phyloP scores from a whole-genome alignment of 2,329 filamentous ascomycete genomes.

The Alternaria sp. region DNA sequence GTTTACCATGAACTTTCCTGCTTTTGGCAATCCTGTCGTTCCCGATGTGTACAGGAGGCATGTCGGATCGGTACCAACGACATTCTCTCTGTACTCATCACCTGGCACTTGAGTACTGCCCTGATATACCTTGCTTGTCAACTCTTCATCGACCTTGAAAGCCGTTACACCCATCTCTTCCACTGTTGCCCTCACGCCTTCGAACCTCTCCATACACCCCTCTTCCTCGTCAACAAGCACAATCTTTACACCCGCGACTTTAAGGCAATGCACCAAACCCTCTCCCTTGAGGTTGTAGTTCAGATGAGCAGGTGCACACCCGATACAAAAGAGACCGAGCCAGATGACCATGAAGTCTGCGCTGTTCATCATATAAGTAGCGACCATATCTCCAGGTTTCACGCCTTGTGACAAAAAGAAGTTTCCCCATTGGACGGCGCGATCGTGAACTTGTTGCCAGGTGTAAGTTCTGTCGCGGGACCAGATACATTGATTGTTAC shows the following conservation, averaged over 20 bases:
- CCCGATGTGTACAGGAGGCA: constrained; percentile 77
- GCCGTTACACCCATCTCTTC: constrained; percentile 33
- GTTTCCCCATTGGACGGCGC: constrained; percentile 40
- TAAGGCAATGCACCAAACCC: constrained; percentile 70
- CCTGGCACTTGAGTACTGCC: constrained; percentile 52
- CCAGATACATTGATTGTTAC: constrained; percentile 68
- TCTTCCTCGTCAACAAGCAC: constrained; percentile 66
- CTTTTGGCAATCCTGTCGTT: constrained; percentile 76
- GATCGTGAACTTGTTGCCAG: constrained; percentile 41
- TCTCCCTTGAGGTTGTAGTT: constrained; percentile 72
- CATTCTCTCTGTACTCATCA: constrained; percentile 62
- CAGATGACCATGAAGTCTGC: constrained; percentile 72
- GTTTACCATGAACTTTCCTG: constrained; percentile 37
- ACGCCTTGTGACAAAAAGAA: constrained; percentile 60
- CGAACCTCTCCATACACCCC: constrained; percentile 33
- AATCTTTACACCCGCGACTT: constrained; percentile 62
- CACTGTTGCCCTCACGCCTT: constrained; percentile 19
- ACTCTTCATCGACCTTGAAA: constrained; percentile 23
- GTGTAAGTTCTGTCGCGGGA: constrained; percentile 62
- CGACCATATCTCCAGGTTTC: constrained; percentile 68
- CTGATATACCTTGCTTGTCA: constrained; percentile 32
- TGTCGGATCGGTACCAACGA: constrained; percentile 62
- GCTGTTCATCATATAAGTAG: constrained; percentile 71
- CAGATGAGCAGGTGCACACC: constrained; percentile 72
- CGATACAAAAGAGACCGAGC: constrained; percentile 70